A percentile compares a stretch with the other conserved stretches of the same genome.
Evolutionary conservation across 2,329 filamentous ascomycete genomes (phyloP).

Genomic region (Pyrenophora graminea): DNA sequence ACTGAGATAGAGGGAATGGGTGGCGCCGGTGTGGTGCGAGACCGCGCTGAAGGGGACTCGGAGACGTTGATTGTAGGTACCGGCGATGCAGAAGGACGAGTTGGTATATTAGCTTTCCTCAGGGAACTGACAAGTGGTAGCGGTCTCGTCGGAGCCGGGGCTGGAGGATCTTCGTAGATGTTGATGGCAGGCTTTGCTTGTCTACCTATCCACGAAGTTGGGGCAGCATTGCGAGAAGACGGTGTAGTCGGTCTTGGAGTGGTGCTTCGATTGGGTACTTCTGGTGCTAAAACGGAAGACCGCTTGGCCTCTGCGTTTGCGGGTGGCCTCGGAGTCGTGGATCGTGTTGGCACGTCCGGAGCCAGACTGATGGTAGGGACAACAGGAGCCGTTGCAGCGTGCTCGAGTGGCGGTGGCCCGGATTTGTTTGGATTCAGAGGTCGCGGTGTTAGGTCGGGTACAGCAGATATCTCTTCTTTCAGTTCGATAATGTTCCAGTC

Average conservation of each 20-base stretch:
- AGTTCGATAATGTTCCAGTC: conserved; percentile 78
- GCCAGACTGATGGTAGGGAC: conserved; percentile 59
- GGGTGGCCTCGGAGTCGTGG: conserved; percentile 22
- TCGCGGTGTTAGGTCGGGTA: conserved; percentile 25
- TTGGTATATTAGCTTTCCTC: conserved; percentile 37
- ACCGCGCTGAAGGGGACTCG: conserved; percentile 43
- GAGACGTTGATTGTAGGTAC: conserved; percentile 57
- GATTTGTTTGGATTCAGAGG: conserved; percentile 22
- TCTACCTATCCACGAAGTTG: conserved; percentile 25
- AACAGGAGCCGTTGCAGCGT: conserved; percentile 48
- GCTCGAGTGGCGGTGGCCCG: conserved; percentile 33
- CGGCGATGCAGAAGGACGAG: conserved; percentile 24
- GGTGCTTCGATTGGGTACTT: conserved; percentile 23
- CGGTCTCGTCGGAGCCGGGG: conserved; percentile 31
- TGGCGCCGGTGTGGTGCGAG: conserved; percentile 30
- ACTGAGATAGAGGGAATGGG: conserved; percentile 24
- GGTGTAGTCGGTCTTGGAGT: conserved; percentile 29
- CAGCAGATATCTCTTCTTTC: conserved; percentile 56
- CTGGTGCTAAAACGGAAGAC: conserved; percentile 57
- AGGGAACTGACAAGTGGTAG: conserved; percentile 28
- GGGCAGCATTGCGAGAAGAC: conserved; percentile 23
- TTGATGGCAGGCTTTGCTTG: conserved; percentile 28
- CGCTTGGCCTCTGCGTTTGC: conserved; percentile 40
- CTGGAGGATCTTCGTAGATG: conserved; percentile 36
- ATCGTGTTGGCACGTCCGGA: conserved; percentile 34